Conservation (phyloP, 31 red algal species). For the Asparagopsis taxiformis region DNA sequence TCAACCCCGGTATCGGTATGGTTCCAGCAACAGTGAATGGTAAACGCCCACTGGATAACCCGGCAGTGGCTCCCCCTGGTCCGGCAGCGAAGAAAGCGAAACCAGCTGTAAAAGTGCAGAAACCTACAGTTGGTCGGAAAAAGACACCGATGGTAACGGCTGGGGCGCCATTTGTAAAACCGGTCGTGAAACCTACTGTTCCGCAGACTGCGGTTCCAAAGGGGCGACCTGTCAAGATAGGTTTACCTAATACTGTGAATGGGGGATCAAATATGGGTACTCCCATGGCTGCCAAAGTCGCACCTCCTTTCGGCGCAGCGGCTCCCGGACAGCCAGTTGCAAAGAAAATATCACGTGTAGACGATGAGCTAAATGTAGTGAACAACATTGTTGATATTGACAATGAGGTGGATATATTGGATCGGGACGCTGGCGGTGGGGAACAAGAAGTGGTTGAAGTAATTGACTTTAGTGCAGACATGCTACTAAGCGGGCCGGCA, state of each 20-base stretch:
- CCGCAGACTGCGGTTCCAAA: not conserved
- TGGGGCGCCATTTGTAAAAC: not conserved
- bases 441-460: slow-evolving; percentile 24
- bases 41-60: not conserved
- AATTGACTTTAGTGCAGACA: slow-evolving; percentile 31
- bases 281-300: not conserved
- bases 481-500: slow-evolving; percentile 44
- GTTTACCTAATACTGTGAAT: no score
- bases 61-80: not conserved
- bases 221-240: not conserved
- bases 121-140: not conserved
- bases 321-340: not conserved
- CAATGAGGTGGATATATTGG: slow-evolving; percentile 56
- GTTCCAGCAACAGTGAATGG: not conserved
- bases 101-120: not conserved
- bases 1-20: not conserved
- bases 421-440: slow-evolving; percentile 17
- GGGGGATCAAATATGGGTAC: not conserved
- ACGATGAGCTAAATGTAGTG: slow-evolving; percentile 56
- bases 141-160: not conserved
- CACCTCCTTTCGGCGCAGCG: not conserved
- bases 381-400: slow-evolving; percentile 65
- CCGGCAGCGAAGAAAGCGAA: not conserved
- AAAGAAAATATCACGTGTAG: slow-evolving; percentile 23
- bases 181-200: not conserved